phyloP scores from a whole-genome alignment of 2,329 filamentous ascomycete genomes.

The Ceratocystis variospora region DNA sequence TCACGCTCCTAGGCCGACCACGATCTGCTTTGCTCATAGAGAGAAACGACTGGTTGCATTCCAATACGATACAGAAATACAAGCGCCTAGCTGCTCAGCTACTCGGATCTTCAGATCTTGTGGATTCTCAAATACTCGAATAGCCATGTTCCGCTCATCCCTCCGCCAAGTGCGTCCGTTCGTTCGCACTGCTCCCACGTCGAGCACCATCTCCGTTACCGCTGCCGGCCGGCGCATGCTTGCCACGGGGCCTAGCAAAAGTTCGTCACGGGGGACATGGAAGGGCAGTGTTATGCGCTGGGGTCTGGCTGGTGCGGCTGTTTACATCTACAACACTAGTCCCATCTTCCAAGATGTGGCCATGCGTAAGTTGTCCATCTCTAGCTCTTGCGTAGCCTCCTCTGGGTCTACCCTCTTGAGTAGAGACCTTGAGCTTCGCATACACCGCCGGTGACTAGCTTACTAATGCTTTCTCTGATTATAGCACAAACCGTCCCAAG shows the following conservation, averaged over 20 bases:
- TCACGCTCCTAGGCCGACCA: too few species aligned
- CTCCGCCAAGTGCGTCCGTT: conserved; percentile 18
- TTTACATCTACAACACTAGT: conserved; percentile 94
- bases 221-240: conserved; percentile 28
- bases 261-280: conserved; percentile 58
- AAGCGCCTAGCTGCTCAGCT: too few species aligned
- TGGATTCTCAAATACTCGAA: neutral
- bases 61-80: too few species aligned
- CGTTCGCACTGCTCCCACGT: neutral
- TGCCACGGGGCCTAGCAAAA: conserved; percentile 41
- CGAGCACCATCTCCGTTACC: neutral
- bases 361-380: conserved; percentile 36
- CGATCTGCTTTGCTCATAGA: too few species aligned
- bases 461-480: neutral
- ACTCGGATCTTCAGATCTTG: too few species aligned
- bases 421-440: neutral
- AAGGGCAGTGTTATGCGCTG: conserved; percentile 62
- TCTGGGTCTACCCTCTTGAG: too few species aligned
- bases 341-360: conserved; percentile 74
- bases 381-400: neutral
- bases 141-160: conserved; percentile 19
- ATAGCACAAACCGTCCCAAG: conserved; percentile 14
- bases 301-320: conserved; percentile 57
- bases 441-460: neutral
- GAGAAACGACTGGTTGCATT: too few species aligned